phyloP scores from a whole-genome alignment of 2,329 filamentous ascomycete genomes.

The Bertia moriformis region DNA sequence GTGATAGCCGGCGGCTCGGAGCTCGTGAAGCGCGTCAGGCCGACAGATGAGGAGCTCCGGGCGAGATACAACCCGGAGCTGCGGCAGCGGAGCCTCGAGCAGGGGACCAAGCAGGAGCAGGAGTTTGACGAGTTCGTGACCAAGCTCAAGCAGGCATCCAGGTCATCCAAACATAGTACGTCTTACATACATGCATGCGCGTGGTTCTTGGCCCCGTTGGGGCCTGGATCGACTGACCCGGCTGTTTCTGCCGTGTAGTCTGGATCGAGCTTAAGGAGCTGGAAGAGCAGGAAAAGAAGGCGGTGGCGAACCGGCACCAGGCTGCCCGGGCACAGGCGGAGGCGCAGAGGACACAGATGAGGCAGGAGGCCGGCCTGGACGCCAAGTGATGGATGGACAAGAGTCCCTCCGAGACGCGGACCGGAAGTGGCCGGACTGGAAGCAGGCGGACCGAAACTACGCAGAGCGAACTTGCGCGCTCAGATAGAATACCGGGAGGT shows the following conservation, averaged over 20 bases:
- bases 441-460: too few relatives aligned
- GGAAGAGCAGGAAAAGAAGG: conserved; percentile 15
- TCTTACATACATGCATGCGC: conserved; percentile 5
- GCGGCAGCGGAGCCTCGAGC: conserved; percentile 74
- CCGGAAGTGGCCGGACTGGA: too few relatives aligned
- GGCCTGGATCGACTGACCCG: too few relatives aligned
- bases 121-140: conserved; percentile 82
- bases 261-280: conserved; percentile 28
- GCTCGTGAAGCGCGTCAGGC: conserved; percentile 64
- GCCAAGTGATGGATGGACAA: too few relatives aligned
- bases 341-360: conserved; percentile 23
- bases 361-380: conserved; percentile 15
- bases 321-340: conserved; percentile 19
- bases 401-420: too few relatives aligned
- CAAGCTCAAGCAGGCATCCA: conserved; percentile 74
- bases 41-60: conserved; percentile 84
- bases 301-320: conserved; percentile 16
- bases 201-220: not conserved
- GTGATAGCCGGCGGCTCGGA: conserved; percentile 75
- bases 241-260: conserved; percentile 14
- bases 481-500: too few relatives aligned
- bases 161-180: conserved; percentile 82
- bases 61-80: conserved; percentile 86
- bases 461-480: too few relatives aligned
- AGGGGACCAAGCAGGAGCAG: conserved; percentile 59